A percentile compares a stretch with the other conserved stretches of the same genome.
phyloP scores from a whole-genome alignment of 129 eudicot genomes.

The Flaveria linearis region DNA sequence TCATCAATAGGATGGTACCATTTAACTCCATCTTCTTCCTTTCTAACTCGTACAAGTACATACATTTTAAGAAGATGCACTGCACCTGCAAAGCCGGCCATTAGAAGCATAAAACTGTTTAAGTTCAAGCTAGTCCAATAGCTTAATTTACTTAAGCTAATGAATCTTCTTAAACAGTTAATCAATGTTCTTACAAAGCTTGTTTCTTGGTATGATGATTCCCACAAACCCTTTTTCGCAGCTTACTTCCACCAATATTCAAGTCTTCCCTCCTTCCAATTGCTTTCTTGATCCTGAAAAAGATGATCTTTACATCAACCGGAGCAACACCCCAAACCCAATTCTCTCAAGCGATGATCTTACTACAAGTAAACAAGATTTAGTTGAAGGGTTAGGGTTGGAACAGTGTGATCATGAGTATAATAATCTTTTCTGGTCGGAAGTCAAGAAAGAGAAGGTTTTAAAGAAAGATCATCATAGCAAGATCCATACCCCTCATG shows the following conservation, averaged over 20 bases:
- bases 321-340: background rate
- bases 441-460: slow-evolving; percentile 11
- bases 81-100: slow-evolving; percentile 3
- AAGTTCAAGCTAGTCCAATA: slow-evolving; percentile 4
- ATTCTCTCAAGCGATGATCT: background rate
- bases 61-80: slow-evolving; percentile 16
- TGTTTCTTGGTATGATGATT: slow-evolving; percentile 33
- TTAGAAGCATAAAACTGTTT: background rate
- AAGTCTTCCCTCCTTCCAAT: slow-evolving; percentile 32
- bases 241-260: slow-evolving; percentile 22
- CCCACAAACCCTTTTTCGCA: slow-evolving; percentile 35
- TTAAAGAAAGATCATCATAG: slow-evolving; percentile 52
- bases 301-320: slow-evolving; percentile 25
- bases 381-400: slow-evolving; percentile 31
- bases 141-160: slow-evolving; percentile 10
- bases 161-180: slow-evolving; percentile 4
- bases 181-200: slow-evolving; percentile 13
- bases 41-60: background rate
- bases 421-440: slow-evolving; percentile 3
- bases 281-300: slow-evolving; percentile 23
- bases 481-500: slow-evolving; percentile 60
- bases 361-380: slow-evolving; percentile 14
- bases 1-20: slow-evolving; percentile 22
- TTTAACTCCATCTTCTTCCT: background rate
- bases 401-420: slow-evolving; percentile 12